Evolutionary conservation across 139 green algal genomes (phyloP).

Genomic region (Yamagishiella unicocca): DNA sequence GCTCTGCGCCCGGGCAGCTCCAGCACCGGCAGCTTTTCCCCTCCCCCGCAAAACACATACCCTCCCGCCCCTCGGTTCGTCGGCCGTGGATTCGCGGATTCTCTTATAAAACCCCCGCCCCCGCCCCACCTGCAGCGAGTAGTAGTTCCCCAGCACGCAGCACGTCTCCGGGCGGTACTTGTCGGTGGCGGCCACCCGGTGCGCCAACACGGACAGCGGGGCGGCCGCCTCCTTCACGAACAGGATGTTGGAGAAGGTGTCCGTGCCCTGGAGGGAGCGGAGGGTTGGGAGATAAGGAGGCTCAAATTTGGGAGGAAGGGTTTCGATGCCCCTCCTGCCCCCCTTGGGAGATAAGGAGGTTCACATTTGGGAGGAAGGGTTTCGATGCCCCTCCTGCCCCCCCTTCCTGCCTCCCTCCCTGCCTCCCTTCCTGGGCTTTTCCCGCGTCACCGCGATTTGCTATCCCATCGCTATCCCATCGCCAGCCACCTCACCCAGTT

Average conservation of each 20-base stretch:
- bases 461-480: too few species aligned
- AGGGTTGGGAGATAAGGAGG: neutral
- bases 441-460: too few species aligned
- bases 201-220: slow-evolving; percentile 88
- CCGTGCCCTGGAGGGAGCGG: slow-evolving; percentile 80
- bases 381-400: neutral
- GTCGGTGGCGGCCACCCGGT: slow-evolving; percentile 80
- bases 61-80: too few species aligned
- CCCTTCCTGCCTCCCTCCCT: neutral
- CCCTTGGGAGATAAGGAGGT: neutral
- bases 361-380: neutral
- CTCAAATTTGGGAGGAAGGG: neutral
- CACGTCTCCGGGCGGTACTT: slow-evolving; percentile 95
- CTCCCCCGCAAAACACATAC: too few species aligned
- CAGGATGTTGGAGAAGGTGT: slow-evolving; percentile 98
- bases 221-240: slow-evolving; percentile 89
- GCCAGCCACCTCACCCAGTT: too few species aligned
- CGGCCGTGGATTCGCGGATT: too few species aligned
- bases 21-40: too few species aligned
- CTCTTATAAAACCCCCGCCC: too few species aligned
- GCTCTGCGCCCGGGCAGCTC: too few species aligned
- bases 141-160: slow-evolving; percentile 99
- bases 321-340: neutral
- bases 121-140: slow-evolving; percentile 92
- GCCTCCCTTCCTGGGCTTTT: neutral